A percentile compares a stretch with the other conserved stretches of the same genome.
Evolutionary conservation across 192 early-diverging fungal species (phyloP).

Genomic region (Haplosporangium gracile): DNA sequence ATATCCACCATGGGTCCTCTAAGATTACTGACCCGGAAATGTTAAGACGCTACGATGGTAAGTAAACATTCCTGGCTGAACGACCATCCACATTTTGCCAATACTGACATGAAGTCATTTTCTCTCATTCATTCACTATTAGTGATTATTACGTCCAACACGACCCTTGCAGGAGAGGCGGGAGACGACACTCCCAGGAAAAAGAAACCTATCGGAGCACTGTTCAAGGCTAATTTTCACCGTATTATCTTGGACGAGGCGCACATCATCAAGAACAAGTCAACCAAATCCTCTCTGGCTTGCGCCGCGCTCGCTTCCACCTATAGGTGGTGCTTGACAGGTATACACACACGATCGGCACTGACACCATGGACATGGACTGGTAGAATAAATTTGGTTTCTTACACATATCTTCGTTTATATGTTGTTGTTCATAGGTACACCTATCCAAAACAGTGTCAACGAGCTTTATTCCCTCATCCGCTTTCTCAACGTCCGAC

Average conservation of each 20-base stretch:
- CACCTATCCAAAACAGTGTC: constrained; percentile 75
- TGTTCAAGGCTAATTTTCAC: constrained; percentile 53
- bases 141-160: constrained; percentile 68
- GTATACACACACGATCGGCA: constrained; percentile 40
- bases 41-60: constrained; percentile 64
- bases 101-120: neutral
- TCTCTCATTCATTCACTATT: neutral
- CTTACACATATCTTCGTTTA: neutral
- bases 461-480: constrained; percentile 80
- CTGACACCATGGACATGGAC: too few relatives aligned
- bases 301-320: constrained; percentile 59
- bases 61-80: neutral
- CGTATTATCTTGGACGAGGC: constrained; percentile 70
- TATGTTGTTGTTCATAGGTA: constrained; percentile 24
- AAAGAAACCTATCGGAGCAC: constrained; percentile 29
- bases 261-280: constrained; percentile 72
- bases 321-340: constrained; percentile 78
- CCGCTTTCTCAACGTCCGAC: constrained; percentile 74
- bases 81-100: neutral
- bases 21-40: constrained; percentile 52
- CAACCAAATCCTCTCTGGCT: constrained; percentile 59
- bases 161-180: constrained; percentile 45
- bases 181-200: constrained; percentile 17
- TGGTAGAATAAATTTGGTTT: neutral
- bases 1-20: constrained; percentile 73